Evolutionary conservation across 2,329 filamentous ascomycete genomes (phyloP).

Genomic region (Nothophaeocryptopus gaeumannii): DNA sequence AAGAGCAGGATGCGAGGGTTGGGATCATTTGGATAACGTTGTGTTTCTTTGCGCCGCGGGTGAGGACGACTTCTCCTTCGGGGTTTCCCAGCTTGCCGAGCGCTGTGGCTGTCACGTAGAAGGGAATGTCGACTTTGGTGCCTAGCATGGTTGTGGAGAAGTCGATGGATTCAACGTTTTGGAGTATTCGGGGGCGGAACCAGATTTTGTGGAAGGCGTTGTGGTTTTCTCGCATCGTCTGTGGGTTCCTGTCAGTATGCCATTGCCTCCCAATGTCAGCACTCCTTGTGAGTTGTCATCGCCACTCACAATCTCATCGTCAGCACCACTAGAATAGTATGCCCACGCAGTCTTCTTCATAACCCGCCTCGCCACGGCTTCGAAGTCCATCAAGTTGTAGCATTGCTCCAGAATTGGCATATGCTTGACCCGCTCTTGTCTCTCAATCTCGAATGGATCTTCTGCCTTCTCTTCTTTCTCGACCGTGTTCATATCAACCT

Average conservation of each 20-base stretch:
- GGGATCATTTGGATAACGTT: conserved; percentile 98
- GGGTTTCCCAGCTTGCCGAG: conserved; percentile 91
- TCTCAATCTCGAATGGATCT: conserved; percentile 68
- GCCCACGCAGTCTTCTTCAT: conserved; percentile 98
- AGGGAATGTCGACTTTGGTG: conserved; percentile 76
- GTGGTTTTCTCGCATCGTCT: conserved; percentile 79
- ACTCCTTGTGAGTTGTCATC: not conserved
- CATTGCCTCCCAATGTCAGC: not conserved
- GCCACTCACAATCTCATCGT: conserved; percentile 51
- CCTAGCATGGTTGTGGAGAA: conserved; percentile 92
- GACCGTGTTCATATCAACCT: conserved; percentile 83
- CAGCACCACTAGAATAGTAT: conserved; percentile 92
- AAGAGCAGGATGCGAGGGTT: conserved; percentile 91
- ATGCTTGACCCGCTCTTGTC: conserved; percentile 63
- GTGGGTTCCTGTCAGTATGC: conserved; percentile 4
- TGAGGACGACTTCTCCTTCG: conserved; percentile 90
- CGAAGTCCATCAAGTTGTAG: conserved; percentile 94
- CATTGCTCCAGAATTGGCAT: conserved; percentile 84
- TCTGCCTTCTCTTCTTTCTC: conserved; percentile 62
- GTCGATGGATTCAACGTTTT: conserved; percentile 86
- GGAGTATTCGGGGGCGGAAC: conserved; percentile 87
- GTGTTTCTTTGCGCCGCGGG: conserved; percentile 77
- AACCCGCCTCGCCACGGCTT: conserved; percentile 80
- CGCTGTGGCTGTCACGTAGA: conserved; percentile 95
- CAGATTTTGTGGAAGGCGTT: conserved; percentile 93